phyloP scores from a whole-genome alignment of 2,329 filamentous ascomycete species.

The Dothidotthia symphoricarpi region DNA sequence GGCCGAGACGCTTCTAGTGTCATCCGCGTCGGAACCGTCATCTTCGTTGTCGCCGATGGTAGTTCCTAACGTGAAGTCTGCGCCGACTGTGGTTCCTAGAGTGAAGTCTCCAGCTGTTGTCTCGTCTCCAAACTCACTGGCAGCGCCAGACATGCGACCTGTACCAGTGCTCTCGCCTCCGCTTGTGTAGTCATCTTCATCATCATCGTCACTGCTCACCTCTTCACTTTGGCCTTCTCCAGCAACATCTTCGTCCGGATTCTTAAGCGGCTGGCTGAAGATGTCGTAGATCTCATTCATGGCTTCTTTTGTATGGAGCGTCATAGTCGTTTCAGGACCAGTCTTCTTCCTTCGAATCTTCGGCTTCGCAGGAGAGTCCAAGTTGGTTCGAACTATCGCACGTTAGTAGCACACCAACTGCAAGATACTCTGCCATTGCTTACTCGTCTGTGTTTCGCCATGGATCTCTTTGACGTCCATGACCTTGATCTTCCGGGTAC shows the following conservation, averaged over 20 bases:
- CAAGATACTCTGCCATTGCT: slow-evolving; percentile 37
- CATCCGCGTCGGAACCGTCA: slow-evolving; percentile 43
- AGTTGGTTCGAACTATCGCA: slow-evolving; percentile 77
- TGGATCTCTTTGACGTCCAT: slow-evolving; percentile 68
- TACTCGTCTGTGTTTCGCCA: slow-evolving; percentile 85
- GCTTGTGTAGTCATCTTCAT: slow-evolving; percentile 66
- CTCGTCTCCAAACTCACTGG: slow-evolving; percentile 66
- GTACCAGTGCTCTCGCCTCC: slow-evolving; percentile 81
- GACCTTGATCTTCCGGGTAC: slow-evolving; percentile 64
- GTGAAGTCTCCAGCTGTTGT: slow-evolving; percentile 53
- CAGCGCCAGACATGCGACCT: slow-evolving; percentile 63
- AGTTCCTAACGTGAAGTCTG: slow-evolving; percentile 42
- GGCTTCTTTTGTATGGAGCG: slow-evolving; percentile 88
- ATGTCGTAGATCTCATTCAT: slow-evolving; percentile 98
- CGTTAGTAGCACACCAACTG: slow-evolving; percentile 14
- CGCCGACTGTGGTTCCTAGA: slow-evolving; percentile 37
- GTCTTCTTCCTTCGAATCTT: slow-evolving; percentile 77
- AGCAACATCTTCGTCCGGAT: slow-evolving; percentile 45
- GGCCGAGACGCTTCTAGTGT: slow-evolving; percentile 61
- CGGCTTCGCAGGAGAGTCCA: slow-evolving; percentile 76
- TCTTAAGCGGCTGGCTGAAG: slow-evolving; percentile 80
- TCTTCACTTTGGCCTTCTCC: slow-evolving; percentile 64
- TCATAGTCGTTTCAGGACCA: slow-evolving; percentile 87
- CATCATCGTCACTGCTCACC: slow-evolving; percentile 66
- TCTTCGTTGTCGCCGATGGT: slow-evolving; percentile 42